Base-by-base conservation (phyloP, 1,284 basidiomycete genomes). In the Somion occarium region DNA sequence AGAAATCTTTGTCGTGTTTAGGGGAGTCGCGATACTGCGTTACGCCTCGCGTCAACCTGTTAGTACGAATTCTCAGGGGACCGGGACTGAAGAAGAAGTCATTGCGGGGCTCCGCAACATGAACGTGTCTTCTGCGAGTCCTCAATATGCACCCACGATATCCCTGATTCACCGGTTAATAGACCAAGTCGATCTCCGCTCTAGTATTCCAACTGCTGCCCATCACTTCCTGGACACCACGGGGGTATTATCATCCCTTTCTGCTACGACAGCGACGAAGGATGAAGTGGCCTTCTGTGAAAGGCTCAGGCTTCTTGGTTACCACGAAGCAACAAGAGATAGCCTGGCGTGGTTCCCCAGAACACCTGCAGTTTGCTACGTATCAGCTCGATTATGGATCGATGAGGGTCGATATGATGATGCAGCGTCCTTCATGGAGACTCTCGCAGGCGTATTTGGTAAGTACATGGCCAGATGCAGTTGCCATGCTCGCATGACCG, bases 371-470 rank as follows among this genome's bases (percentile, higher is more conserved):
- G 82, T 86, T 51, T 78, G 78, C 43, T 97, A 90, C 65, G 79
- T 93, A 23, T 76, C 77, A 45, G 88, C 83, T 1, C 73, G 83
- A 56, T 73, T 92, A 12, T 80, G 78, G 70, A 68, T 94, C 43
- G 78, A 83, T 53, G 68, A 82, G n/a, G 86, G 87, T 2, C 75
- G 85, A 18, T 72, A 80, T 13, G 91, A 92, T 50, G 88, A 92
- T 59, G 89, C 91, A 1, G 79, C 82, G 0, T 70, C 70, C 44
- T 66, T 83, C 30, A 73, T 98, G 55, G 83, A 93, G 65, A 83
- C 82, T 56, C 72, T 93, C n/a, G 85, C 86, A 12, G 83, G 83
- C 38, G 81, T 76, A 56, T 86, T 92, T 57, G 88, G 93, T 94
- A 64, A 67, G 83, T 69, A 5, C 46, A 24, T 11, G 5, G 19